These are phyloP conservation scores for Ascochyta lentis DNA, from an alignment of 2,329 filamentous ascomycete species.

Conservation along the genomic window DNA sequence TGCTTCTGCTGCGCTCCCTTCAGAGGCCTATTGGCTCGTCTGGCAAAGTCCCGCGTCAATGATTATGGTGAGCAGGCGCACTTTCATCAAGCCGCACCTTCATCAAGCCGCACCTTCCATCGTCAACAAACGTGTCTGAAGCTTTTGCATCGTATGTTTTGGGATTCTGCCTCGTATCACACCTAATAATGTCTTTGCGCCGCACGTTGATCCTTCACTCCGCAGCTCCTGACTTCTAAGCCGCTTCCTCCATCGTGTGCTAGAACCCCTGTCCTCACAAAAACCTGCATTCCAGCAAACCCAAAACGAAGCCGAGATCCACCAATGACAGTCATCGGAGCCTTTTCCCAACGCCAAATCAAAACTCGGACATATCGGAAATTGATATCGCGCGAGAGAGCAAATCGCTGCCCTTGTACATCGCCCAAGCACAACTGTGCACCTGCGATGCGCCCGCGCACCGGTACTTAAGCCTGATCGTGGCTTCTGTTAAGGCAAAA, in stretches of 20 bases:
- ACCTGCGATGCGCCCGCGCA: slow-evolving; percentile 24
- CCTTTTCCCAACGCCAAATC: slow-evolving; percentile 13
- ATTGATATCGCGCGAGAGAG: slow-evolving; percentile 21
- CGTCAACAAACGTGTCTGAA: too few species aligned
- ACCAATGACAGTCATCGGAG: slow-evolving; percentile 12
- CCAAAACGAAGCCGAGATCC: slow-evolving; percentile 8
- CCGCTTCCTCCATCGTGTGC: not conserved
- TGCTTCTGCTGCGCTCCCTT: too few species aligned
- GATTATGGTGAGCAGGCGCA: too few species aligned
- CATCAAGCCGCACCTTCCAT: too few species aligned
- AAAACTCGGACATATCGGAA: slow-evolving; percentile 24
- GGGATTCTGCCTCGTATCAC: too few species aligned
- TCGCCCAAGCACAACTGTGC: not conserved
- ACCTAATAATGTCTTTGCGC: not conserved
- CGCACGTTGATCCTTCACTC: not conserved
- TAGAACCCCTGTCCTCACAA: slow-evolving; percentile 20
- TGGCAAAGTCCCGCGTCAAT: too few species aligned
- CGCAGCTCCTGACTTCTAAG: not conserved
- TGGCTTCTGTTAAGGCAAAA: not conserved
- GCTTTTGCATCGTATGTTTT: too few species aligned
- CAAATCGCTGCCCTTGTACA: slow-evolving; percentile 4
- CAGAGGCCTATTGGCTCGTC: too few species aligned
- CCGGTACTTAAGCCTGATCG: slow-evolving; percentile 6
- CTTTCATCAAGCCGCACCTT: too few species aligned
- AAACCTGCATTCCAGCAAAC: slow-evolving; percentile 21